Evolutionary conservation across 176 grass and related monocot species (phyloP), one percentile per base, ranked within the genome.

Genomic region (Oryza longistaminata): DNA sequence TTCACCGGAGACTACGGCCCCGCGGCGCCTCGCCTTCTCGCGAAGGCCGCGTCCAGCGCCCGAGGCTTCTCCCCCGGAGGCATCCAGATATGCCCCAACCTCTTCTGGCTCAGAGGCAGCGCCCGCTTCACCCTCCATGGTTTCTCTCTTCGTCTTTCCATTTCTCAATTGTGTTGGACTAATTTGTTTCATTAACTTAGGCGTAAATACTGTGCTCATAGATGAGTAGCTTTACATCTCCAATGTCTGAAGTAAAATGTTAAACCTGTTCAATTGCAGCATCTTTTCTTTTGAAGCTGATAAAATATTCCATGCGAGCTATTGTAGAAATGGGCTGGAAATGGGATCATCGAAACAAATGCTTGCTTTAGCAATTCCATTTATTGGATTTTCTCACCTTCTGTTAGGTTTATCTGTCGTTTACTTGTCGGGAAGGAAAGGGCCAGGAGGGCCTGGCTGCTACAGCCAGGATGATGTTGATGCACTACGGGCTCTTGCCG

Each of bases 41-140:
- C 89, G 2, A 83, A 87, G 37, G 93, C 91, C 9, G 71, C 88
- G 7, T 45, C 84, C 40, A 42, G 53, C 5, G 73, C 60, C 76
- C 68, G 76, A 2, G 93, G 93, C 1, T 92, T 98, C 74, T 43
- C 77, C 34, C 77, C 93, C 7, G 83, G 92, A 0, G 96, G 93
- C 68, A 83, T 98, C 75, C 50, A 95, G 87, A 80, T 98, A 46
- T 95, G 93, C 85, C 69, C 87, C 52, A 95, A 98, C 85, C 87
- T 98, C 26, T 98, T 92, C 86, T 98, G 96, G 93, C 89, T 98
- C 44, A 92, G 87, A 79, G 96, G 96, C 80, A 95, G 93, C 76
- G 90, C 87, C 34, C 87, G 83, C 79, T 95, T 98, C 89, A 88
- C 78, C 39, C 88, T 97, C 85, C 85, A 88, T 49, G 95, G 95